Evolutionary conservation across 192 early-diverging fungal species (phyloP).

Genomic region (Coemansia sp.): DNA sequence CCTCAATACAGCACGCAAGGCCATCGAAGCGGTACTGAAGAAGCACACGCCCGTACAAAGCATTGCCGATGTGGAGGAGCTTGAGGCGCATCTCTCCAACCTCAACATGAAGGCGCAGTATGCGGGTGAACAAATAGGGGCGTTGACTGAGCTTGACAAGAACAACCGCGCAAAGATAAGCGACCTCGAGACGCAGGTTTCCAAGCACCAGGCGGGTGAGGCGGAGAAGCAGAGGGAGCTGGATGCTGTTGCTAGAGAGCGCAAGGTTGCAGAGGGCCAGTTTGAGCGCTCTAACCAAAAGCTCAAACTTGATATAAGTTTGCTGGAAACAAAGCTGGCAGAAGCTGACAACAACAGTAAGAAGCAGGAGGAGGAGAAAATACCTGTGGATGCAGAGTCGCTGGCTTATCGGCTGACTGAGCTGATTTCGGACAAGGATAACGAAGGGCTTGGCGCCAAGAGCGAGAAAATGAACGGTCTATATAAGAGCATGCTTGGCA

Average conservation of each 20-base stretch:
- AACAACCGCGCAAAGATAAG: constrained; percentile 27
- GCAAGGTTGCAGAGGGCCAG: constrained; percentile 45
- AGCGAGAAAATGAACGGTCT: background rate
- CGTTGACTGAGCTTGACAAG: constrained; percentile 48
- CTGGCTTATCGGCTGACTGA: constrained; percentile 15
- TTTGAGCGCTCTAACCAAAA: constrained; percentile 41
- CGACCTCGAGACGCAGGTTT: constrained; percentile 26
- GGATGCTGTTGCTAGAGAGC: constrained; percentile 31
- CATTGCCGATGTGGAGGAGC: constrained; percentile 54
- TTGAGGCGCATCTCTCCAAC: constrained; percentile 48
- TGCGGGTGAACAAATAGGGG: constrained; percentile 52
- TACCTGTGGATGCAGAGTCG: constrained; percentile 8
- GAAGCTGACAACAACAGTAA: constrained; percentile 3
- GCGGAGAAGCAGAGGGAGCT: constrained; percentile 24
- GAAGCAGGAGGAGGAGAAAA: background rate
- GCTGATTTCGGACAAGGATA: background rate
- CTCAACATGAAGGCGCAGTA: constrained; percentile 47
- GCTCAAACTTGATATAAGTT: constrained; percentile 33
- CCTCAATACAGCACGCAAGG: constrained; percentile 47
- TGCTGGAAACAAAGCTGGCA: constrained; percentile 11
- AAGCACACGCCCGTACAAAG: constrained; percentile 47
- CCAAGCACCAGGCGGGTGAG: constrained; percentile 1
- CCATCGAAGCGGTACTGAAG: constrained; percentile 44
- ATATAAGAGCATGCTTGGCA: constrained; percentile 8
- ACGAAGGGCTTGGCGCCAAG: background rate